Evolutionary conservation across 805 yeast species (phyloP).

Genomic region (Spathaspora girioi): DNA sequence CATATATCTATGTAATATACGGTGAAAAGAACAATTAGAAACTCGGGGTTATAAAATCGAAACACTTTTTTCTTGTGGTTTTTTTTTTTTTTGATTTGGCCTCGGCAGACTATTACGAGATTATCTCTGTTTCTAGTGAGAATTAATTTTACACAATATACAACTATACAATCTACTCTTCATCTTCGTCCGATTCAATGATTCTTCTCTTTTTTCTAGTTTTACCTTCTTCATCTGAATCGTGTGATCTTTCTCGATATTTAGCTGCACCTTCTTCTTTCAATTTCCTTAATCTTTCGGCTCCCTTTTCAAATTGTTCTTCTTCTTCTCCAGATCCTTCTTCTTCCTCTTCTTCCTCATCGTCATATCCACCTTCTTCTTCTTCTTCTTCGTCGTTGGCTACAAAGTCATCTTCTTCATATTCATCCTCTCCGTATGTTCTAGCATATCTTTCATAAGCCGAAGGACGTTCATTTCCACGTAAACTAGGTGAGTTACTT

Average conservation of each 20-base stretch:
- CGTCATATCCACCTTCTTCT: constrained; percentile 32
- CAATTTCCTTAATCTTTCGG: constrained; percentile 53
- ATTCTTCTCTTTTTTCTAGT: constrained; percentile 45
- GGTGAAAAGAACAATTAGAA: neutral
- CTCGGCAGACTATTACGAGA: neutral
- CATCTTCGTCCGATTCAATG: constrained; percentile 50
- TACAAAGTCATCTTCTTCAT: constrained; percentile 41
- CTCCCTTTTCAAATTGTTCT: constrained; percentile 48
- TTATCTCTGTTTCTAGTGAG: neutral
- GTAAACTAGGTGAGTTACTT: constrained; percentile 28
- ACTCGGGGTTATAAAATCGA: neutral
- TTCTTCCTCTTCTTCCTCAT: constrained; percentile 27
- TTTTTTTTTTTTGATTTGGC: neutral
- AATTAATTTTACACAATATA: too few species aligned
- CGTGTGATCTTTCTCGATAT: constrained; percentile 25
- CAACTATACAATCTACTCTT: constrained; percentile 1
- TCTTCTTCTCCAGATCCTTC: constrained; percentile 31
- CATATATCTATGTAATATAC: neutral
- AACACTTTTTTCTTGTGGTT: neutral
- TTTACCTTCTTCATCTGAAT: constrained; percentile 30
- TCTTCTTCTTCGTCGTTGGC: constrained; percentile 43
- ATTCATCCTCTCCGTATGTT: constrained; percentile 32
- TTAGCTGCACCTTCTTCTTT: constrained; percentile 55
- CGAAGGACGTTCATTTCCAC: constrained; percentile 20
- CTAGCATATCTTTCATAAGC: constrained; percentile 37